Evolutionary conservation across 805 yeast species (phyloP), one percentile per base, ranked within the genome.

Genomic region (Wickerhamiella kurtzmanii): DNA sequence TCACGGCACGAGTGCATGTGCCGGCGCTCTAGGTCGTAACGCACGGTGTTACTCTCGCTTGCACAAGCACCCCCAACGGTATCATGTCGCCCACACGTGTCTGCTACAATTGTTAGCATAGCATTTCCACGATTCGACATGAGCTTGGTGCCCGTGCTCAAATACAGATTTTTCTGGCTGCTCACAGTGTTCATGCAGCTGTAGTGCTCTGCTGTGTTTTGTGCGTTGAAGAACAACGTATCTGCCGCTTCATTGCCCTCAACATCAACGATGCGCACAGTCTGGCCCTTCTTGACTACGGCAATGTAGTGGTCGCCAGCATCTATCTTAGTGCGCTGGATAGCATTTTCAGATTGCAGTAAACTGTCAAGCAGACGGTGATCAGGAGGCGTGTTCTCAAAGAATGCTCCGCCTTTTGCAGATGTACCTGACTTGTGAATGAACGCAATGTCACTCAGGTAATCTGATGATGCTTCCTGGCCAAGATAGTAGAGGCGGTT

Each of bases 1-100:
- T 47, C 50, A 8, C 50, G 44, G 41, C 50, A 47, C 16, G 50
- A 47, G 28, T 47, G 50, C 50, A 47, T 44, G 19, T 44, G 40
- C 15, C 50, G 41, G 3, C 43, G 47, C n/a, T 44, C 41, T 11
- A 47, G 38, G 17, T 46, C 36, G 42, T 47, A 47, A 6, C 50
- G 39, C 15, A 47, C 50, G n/a, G 50, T 47, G 28, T 47, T 47
- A 35, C 50, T 47, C 35, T 47, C 50, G 13, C 47, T 44, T 3
- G 50, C 50, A 28, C 50, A 47, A 2, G 50, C 50, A 13, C 50
- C 50, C 2, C 50, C 50, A 3, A 47, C 22, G 16, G 47, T 44
- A 22, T 47, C 50, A 17, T 47, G 50, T 18, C 47, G 50, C n/a
- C 48, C 41, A 35, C 46, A 43, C 22, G 50, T 47, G 16, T 47